phyloP scores from a whole-genome alignment of 2,329 filamentous ascomycete species.

The Colletotrichum truncatum region DNA sequence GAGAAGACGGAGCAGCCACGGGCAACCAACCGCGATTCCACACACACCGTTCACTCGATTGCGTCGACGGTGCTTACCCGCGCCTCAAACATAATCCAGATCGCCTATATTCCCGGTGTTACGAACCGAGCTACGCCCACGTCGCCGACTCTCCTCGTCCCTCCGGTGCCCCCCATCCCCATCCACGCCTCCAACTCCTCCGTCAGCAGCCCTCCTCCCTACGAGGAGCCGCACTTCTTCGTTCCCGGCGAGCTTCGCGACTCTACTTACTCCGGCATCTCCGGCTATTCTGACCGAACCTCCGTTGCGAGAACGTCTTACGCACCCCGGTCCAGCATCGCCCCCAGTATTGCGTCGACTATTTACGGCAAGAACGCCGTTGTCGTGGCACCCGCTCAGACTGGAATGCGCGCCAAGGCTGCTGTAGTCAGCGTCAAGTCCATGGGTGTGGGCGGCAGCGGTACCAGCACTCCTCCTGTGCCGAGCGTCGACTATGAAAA shows the following conservation, averaged over 20 bases:
- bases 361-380: conserved; percentile 93
- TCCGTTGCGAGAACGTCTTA: conserved; percentile 69
- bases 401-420: conserved; percentile 86
- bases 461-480: conserved; percentile 73
- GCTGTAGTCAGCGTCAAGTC: conserved; percentile 94
- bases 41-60: conserved; percentile 88
- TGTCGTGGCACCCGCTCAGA: conserved; percentile 83
- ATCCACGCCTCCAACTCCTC: conserved; percentile 63
- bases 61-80: conserved; percentile 95
- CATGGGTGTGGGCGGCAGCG: conserved; percentile 62
- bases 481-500: conserved; percentile 74
- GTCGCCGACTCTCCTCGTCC: conserved; percentile 83
- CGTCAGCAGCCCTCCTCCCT: conserved; percentile 63
- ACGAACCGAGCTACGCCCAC: conserved; percentile 89
- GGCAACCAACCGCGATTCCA: conserved; percentile 75
- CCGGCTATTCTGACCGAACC: conserved; percentile 68
- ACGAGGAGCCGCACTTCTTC: conserved; percentile 90
- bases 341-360: conserved; percentile 88
- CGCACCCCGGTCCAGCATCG: conserved; percentile 76
- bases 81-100: conserved; percentile 98
- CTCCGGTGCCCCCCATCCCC: conserved; percentile 94
- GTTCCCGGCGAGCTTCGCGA: conserved; percentile 90
- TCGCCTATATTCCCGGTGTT: conserved; percentile 97
- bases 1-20: conserved; percentile 61
- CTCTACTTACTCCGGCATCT: conserved; percentile 86